Conservation (phyloP, 805 yeast genomes). For the Wickerhamiella hasegawae region DNA sequence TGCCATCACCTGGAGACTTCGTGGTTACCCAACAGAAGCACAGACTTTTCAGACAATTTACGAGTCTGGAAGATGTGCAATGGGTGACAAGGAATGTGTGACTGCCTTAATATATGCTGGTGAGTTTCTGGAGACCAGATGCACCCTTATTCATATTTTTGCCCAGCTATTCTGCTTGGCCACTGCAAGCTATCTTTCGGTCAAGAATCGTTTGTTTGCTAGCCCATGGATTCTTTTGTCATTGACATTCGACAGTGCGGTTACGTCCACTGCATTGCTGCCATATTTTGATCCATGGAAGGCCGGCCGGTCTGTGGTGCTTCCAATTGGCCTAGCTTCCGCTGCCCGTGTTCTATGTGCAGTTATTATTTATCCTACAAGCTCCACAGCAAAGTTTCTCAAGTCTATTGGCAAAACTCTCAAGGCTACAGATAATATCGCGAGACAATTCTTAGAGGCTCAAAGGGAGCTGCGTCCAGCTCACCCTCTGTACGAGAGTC, state of each 20-base stretch:
- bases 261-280: constrained; percentile 11
- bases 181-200: constrained; percentile 2
- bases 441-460: constrained; percentile 1
- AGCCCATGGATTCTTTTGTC: constrained; percentile 15
- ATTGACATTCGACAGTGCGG: constrained; percentile 12
- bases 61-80: neutral
- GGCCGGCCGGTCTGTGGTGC: constrained; percentile 7
- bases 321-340: constrained; percentile 15
- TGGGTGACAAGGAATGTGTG: constrained; percentile 7
- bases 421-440: neutral
- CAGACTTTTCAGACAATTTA: neutral
- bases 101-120: constrained; percentile 7
- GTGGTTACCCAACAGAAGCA: constrained; percentile 1
- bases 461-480: constrained; percentile 8
- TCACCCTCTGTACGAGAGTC: constrained; percentile 1
- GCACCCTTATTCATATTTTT: constrained; percentile 11
- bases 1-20: constrained; percentile 3
- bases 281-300: constrained; percentile 17
- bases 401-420: neutral
- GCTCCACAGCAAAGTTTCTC: neutral
- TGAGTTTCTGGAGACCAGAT: constrained; percentile 9
- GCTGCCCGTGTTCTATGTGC: constrained; percentile 10
- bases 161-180: constrained; percentile 8
- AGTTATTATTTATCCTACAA: constrained; percentile 4
- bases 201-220: constrained; percentile 1